A percentile compares a stretch with the other conserved stretches of the same genome.
Conservation (phyloP, 805 yeast species). For the Yamadazyma ubonensis region DNA sequence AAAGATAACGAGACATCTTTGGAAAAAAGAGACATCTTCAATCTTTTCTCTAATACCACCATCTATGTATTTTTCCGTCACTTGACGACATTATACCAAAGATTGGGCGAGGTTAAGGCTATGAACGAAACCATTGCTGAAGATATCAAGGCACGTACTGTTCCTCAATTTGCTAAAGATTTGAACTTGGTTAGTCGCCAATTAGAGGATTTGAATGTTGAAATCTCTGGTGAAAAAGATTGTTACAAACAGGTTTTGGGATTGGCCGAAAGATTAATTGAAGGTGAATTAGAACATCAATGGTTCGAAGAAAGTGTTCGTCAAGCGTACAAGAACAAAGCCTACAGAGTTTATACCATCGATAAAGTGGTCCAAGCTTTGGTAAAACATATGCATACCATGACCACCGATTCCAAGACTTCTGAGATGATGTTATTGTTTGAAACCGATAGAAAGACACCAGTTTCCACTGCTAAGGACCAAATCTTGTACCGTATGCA, state of each 20-base stretch:
- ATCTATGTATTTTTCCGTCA: constrained; percentile 88
- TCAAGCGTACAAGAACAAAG: constrained; percentile 91
- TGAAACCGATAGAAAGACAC: constrained; percentile 71
- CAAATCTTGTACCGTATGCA: constrained; percentile 90
- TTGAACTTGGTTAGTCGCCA: constrained; percentile 78
- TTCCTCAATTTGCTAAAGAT: constrained; percentile 81
- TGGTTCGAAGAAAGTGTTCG: constrained; percentile 95
- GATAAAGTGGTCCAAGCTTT: constrained; percentile 81
- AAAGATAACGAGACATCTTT: constrained; percentile 22
- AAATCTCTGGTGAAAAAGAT: constrained; percentile 58
- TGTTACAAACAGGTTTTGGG: constrained; percentile 77
- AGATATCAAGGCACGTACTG: constrained; percentile 63
- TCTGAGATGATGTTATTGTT: constrained; percentile 77
- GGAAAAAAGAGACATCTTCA: constrained; percentile 55
- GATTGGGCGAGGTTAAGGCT: constrained; percentile 74
- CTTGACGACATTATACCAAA: constrained; percentile 73
- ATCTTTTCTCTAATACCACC: constrained; percentile 84
- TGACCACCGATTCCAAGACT: constrained; percentile 75
- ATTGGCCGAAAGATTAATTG: constrained; percentile 73
- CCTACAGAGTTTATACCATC: constrained; percentile 87
- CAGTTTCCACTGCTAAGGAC: constrained; percentile 71
- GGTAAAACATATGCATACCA: constrained; percentile 79
- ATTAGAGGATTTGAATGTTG: constrained; percentile 75
- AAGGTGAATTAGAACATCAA: constrained; percentile 88
- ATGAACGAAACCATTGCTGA: constrained; percentile 68